Base-by-base conservation (phyloP, 2,329 filamentous ascomycete genomes). In the Fusarium fracticaudum region DNA sequence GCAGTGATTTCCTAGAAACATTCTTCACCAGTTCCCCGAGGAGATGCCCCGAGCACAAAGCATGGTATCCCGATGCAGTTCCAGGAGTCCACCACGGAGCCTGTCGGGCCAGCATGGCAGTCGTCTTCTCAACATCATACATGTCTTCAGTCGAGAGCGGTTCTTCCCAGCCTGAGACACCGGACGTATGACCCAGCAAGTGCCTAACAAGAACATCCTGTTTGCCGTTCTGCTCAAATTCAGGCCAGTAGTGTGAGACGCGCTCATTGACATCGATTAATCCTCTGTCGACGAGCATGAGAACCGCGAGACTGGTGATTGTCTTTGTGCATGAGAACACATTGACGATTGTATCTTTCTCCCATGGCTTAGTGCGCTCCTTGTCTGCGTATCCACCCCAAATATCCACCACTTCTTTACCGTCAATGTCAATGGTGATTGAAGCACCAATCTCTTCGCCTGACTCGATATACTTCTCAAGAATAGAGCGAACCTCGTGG, bases 311-410 rank as follows among this genome's bases (percentile, higher is more conserved):
- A n/a, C 71, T 66, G 5, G 71, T 74, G 58, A 73, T 31, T 15
- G 67, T 70, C 20, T 73, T 71, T 12, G 71, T 74, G 22, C 64
- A 61, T 0, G 71, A 73, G 7, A 73, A 73, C 1, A 73, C 62
- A 20, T 69, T 65, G 14, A 73, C 72, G 0, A 73, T 58, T 0
- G 67, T 74, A 3, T 48, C n/a, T 1, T 61, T 22, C 1, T 55
- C 5, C 48, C 68, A 69, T 10, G 66, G 61, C 11, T 44, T 31
- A 0, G 54, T 63, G 15, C 14, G 11, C 0, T n/a, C 35, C 8
- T 40, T n/a, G 12, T 72, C 44, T 5, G 38, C 40, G 2, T 72
- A 35, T 7, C 71, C 71, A 0, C 60, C 71, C 29, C 51, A 67
- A 0, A 64, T 61, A 2, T 71, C 51, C 2, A 58, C 61, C 0